Percentiles rank a stretch among this genome's conserved stretches.
Evolutionary conservation across 2,329 filamentous ascomycete species (phyloP).

Genomic region (Parafenestella ontariensis): DNA sequence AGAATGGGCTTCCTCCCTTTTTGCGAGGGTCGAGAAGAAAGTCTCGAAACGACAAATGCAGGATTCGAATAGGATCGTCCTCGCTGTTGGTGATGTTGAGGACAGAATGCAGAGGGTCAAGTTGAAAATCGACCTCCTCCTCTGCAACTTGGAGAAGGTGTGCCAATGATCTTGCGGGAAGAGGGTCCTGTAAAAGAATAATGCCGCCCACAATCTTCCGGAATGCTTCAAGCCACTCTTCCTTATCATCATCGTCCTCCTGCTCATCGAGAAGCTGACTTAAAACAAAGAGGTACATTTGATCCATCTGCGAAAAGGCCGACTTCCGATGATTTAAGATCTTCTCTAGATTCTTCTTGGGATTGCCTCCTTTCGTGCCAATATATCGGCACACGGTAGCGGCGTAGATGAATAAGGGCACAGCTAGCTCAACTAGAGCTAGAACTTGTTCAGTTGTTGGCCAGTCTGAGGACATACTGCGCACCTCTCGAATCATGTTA

Average conservation of each 20-base stretch:
- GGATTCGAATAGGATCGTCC: constrained; percentile 40
- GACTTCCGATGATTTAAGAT: constrained; percentile 21
- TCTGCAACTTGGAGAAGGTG: constrained; percentile 18
- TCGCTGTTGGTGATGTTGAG: constrained; percentile 31
- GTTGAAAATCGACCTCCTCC: constrained; percentile 21
- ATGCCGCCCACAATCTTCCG: constrained; percentile 24
- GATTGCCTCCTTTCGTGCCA: constrained; percentile 15
- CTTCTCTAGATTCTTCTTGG: constrained; percentile 16
- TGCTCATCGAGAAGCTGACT: constrained; percentile 35
- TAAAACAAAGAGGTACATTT: constrained; percentile 27
- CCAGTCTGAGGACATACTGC: constrained; percentile 26
- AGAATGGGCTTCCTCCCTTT: constrained; percentile 37
- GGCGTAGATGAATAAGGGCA: constrained; percentile 46
- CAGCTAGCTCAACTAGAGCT: constrained; percentile 34
- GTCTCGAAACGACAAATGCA: constrained; percentile 38
- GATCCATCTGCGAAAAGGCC: constrained; percentile 23
- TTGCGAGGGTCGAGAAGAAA: constrained; percentile 32
- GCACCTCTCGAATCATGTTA: constrained; percentile 18
- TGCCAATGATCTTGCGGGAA: constrained; percentile 19
- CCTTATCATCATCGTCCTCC: constrained; percentile 36
- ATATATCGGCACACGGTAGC: constrained; percentile 35
- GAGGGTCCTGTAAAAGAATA: constrained; percentile 26
- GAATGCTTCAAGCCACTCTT: constrained; percentile 18
- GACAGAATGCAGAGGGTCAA: constrained; percentile 39
- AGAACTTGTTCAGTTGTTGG: constrained; percentile 29